These are phyloP conservation scores for Herpetomonas samuelpessoai DNA, from an alignment of 208 protist genomes.

Conservation along the genomic window DNA sequence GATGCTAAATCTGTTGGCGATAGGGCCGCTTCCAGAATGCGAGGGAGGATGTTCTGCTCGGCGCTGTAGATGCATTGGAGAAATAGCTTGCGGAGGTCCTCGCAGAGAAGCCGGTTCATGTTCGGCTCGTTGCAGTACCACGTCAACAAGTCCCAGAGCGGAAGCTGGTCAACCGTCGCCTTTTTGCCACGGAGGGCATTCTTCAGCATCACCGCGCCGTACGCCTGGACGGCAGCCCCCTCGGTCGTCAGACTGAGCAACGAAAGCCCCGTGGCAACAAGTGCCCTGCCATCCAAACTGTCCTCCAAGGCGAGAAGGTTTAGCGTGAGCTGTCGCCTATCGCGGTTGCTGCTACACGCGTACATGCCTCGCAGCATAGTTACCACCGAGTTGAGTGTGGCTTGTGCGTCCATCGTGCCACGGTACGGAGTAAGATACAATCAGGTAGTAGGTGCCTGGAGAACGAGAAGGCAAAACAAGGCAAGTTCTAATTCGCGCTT, in stretches of 20 bases:
- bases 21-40: background rate
- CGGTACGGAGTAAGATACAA: background rate
- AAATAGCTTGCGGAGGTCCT: constrained; percentile 26
- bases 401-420: background rate
- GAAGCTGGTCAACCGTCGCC: constrained; percentile 7
- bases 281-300: background rate
- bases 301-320: background rate
- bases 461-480: too few relatives aligned
- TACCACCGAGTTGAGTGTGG: background rate
- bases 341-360: background rate
- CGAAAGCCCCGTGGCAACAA: constrained; percentile 6
- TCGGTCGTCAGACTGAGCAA: constrained; percentile 16
- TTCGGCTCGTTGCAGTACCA: constrained; percentile 36
- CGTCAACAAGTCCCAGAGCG: constrained; percentile 23
- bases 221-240: constrained; percentile 30
- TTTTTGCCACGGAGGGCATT: constrained; percentile 18
- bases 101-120: constrained; percentile 15
- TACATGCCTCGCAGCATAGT: background rate
- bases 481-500: too few relatives aligned
- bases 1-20: background rate
- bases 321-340: background rate
- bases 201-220: constrained; percentile 32
- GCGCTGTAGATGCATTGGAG: constrained; percentile 23
- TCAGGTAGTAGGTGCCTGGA: too few relatives aligned
- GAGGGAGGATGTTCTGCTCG: constrained; percentile 7